Evolutionary conservation across 257 asterid genomes (phyloP).

Genomic region (Striga asiatica): DNA sequence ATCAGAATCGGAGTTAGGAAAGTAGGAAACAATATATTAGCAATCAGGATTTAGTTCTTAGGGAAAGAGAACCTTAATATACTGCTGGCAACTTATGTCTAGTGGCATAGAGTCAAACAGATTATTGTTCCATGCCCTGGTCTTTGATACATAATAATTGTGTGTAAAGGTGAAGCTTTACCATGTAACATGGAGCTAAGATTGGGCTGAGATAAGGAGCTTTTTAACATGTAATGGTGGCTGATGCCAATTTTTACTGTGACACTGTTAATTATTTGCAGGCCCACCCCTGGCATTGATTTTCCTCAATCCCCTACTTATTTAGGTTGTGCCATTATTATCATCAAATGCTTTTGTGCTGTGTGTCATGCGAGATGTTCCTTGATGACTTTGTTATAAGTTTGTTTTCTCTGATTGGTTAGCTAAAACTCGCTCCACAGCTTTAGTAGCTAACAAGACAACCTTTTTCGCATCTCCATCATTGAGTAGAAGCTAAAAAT

Average conservation of each 20-base stretch:
- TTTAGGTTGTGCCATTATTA: neutral
- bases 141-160: neutral
- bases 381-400: slow-evolving; percentile 1
- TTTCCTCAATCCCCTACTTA: neutral
- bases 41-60: neutral
- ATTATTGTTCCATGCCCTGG: neutral
- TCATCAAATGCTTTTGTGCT: neutral
- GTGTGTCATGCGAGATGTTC: slow-evolving; percentile 2
- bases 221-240: neutral
- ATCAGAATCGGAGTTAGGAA: too few species aligned
- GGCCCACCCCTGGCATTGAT: neutral
- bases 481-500: too few species aligned
- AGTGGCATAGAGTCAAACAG: neutral
- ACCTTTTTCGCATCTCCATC: too few species aligned
- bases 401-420: slow-evolving; percentile 2
- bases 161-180: too few species aligned
- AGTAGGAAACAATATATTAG: slow-evolving; percentile 11
- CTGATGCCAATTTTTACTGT: neutral
- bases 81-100: neutral
- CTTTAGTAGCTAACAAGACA: too few species aligned
- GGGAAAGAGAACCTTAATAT: neutral
- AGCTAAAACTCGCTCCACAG: too few species aligned
- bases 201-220: neutral
- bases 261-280: neutral
- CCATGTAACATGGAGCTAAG: slow-evolving; percentile 2